phyloP scores from a whole-genome alignment of 75 land plant species.

The Cunninghamia lanceolata region DNA sequence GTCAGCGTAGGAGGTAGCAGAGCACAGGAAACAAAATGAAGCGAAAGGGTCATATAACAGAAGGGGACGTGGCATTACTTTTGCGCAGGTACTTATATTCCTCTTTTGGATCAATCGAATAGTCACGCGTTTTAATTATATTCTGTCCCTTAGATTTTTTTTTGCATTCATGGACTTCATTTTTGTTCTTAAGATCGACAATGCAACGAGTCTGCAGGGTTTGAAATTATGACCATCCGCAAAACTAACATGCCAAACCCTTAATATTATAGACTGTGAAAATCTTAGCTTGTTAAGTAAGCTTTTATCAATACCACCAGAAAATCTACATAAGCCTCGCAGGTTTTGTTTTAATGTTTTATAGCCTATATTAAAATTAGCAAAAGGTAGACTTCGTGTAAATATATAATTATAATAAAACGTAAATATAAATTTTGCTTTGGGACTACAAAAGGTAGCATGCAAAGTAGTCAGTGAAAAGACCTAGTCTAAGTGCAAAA shows the following conservation, averaged over 20 bases:
- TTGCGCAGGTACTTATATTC: conserved; percentile 1
- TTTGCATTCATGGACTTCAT: neutral
- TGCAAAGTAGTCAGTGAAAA: neutral
- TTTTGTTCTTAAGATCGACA: neutral
- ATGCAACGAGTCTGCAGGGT: neutral
- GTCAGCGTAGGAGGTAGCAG: neutral
- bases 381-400: no score
- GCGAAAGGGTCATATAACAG: neutral
- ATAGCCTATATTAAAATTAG: no score
- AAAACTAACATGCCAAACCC: neutral
- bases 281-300: neutral
- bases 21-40: neutral
- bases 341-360: neutral
- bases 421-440: no score
- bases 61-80: conserved; percentile 5
- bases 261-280: no score
- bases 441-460: no score
- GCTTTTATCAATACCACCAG: neutral
- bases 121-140: neutral
- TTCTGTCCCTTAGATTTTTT: neutral
- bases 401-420: no score
- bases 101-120: neutral
- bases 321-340: neutral
- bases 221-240: neutral
- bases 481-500: neutral